Conservation (phyloP, 2,329 filamentous ascomycete genomes). For the Aspergillus puulaauensis region DNA sequence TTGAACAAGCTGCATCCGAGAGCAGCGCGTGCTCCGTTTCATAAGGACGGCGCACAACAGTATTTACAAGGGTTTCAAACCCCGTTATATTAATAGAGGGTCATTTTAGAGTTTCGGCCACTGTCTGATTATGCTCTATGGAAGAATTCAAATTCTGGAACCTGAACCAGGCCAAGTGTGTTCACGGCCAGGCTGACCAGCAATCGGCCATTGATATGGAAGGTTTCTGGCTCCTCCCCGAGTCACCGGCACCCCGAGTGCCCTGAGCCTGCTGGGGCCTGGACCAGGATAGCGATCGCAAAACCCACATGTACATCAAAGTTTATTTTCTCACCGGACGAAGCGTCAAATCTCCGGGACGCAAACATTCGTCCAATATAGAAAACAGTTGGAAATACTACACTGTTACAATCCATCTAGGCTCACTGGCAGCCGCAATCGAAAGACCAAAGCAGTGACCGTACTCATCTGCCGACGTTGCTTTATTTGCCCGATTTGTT, state of each 20-base stretch:
- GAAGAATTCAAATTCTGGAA: neutral
- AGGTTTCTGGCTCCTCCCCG: neutral
- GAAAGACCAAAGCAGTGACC: neutral
- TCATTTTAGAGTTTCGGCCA: neutral
- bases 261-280: neutral
- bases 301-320: neutral
- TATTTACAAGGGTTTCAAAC: neutral
- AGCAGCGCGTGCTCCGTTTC: neutral
- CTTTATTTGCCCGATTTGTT: neutral
- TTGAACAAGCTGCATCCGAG: neutral
- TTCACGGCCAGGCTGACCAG: neutral
- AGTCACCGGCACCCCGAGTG: neutral
- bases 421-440: neutral
- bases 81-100: neutral
- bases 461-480: too few relatives aligned
- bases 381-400: neutral
- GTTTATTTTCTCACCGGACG: neutral
- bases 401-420: neutral
- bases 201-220: neutral
- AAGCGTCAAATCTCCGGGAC: neutral
- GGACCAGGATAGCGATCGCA: too few relatives aligned
- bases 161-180: neutral
- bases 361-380: neutral
- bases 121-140: neutral
- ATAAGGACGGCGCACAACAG: neutral